Evolutionary conservation across 179 eudicot species (phyloP).

Genomic region (Patellifolia procumbens): DNA sequence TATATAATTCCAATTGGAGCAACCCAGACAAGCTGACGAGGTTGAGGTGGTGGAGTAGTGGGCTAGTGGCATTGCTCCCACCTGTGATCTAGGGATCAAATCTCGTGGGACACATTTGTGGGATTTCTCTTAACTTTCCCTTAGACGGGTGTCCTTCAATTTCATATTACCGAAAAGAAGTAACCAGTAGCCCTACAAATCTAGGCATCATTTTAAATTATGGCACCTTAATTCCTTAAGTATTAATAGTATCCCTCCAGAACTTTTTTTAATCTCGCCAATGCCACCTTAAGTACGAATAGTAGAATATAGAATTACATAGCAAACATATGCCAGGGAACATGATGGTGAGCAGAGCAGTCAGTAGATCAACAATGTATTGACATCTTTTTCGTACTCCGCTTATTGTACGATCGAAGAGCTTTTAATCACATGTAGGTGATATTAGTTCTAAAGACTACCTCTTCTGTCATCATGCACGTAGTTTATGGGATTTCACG

Average conservation of each 20-base stretch:
- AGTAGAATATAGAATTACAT: not conserved
- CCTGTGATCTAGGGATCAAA: too few relatives aligned
- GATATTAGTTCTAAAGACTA: not conserved
- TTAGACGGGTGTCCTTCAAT: too few relatives aligned
- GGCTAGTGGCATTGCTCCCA: too few relatives aligned
- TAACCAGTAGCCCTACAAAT: not conserved
- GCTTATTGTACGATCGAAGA: slow-evolving; percentile 9
- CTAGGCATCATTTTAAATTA: not conserved
- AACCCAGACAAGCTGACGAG: too few relatives aligned
- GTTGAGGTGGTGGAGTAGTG: too few relatives aligned
- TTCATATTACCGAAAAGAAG: too few relatives aligned
- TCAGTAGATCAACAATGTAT: slow-evolving; percentile 3
- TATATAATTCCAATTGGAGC: not conserved
- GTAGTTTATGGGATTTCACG: not conserved
- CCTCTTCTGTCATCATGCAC: not conserved
- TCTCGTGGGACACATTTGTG: too few relatives aligned
- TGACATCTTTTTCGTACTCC: not conserved
- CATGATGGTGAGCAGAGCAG: not conserved
- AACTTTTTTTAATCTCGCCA: not conserved
- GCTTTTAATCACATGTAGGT: slow-evolving; percentile 20
- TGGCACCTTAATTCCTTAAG: too few relatives aligned
- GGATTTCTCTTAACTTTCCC: too few relatives aligned
- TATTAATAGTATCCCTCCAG: not conserved
- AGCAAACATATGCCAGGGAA: not conserved
- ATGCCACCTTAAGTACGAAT: not conserved